A percentile compares a stretch with the other conserved stretches of the same genome.
Evolutionary conservation across 163 green algal genomes (phyloP).

Genomic region (Scenedesmus sp.): DNA sequence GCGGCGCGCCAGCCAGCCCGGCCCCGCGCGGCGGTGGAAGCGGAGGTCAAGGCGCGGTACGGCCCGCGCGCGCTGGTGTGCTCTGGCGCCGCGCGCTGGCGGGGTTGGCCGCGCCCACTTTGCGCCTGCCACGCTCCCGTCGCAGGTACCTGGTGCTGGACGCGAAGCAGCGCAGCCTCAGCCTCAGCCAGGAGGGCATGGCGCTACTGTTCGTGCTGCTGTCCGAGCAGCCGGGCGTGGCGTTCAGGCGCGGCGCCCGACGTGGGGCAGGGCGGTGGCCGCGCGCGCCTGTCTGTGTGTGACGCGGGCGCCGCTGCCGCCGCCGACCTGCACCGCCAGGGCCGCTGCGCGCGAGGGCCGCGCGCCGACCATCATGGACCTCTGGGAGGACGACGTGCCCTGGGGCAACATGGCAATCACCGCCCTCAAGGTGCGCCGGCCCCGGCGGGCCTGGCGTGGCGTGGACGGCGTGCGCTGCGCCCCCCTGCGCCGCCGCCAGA

Average conservation of each 20-base stretch:
- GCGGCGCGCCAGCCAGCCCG: background rate
- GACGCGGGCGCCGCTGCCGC: background rate
- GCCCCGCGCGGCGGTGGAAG: conserved; percentile 12
- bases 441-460: too few species aligned
- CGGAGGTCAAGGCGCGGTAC: conserved; percentile 38
- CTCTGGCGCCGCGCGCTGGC: background rate
- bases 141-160: conserved; percentile 64
- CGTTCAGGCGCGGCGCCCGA: conserved; percentile 24
- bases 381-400: conserved; percentile 72
- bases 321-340: background rate
- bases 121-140: background rate
- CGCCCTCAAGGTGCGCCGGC: conserved; percentile 69
- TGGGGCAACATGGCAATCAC: conserved; percentile 76
- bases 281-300: conserved; percentile 8
- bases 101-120: background rate
- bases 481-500: background rate
- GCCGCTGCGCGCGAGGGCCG: conserved; percentile 32
- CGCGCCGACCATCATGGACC: conserved; percentile 45
- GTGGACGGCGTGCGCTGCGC: too few species aligned
- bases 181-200: conserved; percentile 67
- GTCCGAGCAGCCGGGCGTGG: conserved; percentile 1
- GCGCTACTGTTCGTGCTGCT: conserved; percentile 50
- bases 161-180: conserved; percentile 59
- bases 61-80: background rate
- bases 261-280: background rate